Base-by-base conservation (phyloP, 768 basidiomycete genomes). In the Podaxis sp. region DNA sequence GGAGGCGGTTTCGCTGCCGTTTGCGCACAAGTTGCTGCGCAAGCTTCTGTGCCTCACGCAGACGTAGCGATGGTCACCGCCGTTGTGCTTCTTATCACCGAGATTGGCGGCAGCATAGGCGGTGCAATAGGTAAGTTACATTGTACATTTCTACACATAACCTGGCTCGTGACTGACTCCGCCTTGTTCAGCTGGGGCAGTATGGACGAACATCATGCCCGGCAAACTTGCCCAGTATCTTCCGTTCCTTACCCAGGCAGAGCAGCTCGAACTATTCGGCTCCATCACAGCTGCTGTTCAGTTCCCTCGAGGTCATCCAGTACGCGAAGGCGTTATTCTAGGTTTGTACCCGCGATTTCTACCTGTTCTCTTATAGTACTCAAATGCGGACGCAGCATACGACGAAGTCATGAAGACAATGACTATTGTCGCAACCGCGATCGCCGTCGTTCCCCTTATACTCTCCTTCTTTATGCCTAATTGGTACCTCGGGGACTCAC, bases 171-270 rank as follows among this genome's bases (percentile, higher is more conserved):
- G 22, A 0, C 11, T 20, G 13, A 7, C 30, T 28, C 1, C 17
- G 7, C n/a, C 17, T n/a, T n/a, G 7, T 8, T n/a, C 59, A 82
- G 87, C 87, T n/a, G 86, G 85, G 4, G 82, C 83, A 38, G 83
- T 89, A 64, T 89, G 87, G 86, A 81, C 83, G 2, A 81, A 81
- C 67, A 74, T 79, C 44, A 91, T 92, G 89, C 91, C 91, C 12
- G 70, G 58, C 0, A 80, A 84, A 56, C 81, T 93, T 30, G 80
- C 76, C 1, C 67, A 79, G 56, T 75, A 87, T 69, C 80, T 92
- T 2, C 83, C 87, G 0, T 77, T 75, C 66, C 65, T 87, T 41
- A 69, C 77, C 2, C 75, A 79, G 65, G 74, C 72, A 0, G 72
- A 82, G 10, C 77, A 81, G 5, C 75, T 77, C 0, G 69, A 72